These are phyloP conservation scores for Millerozyma miso DNA, from an alignment of 805 yeast genomes.

Conservation along the genomic window DNA sequence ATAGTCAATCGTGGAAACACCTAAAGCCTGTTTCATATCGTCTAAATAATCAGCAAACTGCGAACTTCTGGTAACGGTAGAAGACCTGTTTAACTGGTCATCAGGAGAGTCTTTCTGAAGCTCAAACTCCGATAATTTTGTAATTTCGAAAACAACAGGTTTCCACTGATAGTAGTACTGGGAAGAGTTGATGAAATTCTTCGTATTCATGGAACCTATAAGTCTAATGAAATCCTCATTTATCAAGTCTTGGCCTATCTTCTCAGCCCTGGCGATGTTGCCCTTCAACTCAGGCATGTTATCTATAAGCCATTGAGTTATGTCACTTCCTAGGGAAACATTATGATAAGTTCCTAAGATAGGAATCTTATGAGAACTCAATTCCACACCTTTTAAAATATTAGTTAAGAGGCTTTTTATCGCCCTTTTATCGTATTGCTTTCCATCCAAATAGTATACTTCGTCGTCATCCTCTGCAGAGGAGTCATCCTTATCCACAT, in stretches of 20 bases:
- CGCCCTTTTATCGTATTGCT: slow-evolving; percentile 22
- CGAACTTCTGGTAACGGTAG: slow-evolving; percentile 1
- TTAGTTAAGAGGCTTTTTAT: slow-evolving; percentile 34
- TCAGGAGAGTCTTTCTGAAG: not conserved
- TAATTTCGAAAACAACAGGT: slow-evolving; percentile 55
- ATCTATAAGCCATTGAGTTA: slow-evolving; percentile 55
- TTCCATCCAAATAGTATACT: slow-evolving; percentile 30
- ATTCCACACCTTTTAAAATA: slow-evolving; percentile 41
- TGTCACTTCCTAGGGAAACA: slow-evolving; percentile 57
- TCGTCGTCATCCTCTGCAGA: slow-evolving; percentile 16
- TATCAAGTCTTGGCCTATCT: slow-evolving; percentile 69
- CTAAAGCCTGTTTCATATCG: slow-evolving; percentile 43
- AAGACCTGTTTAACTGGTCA: slow-evolving; percentile 1
- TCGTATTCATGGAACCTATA: slow-evolving; percentile 56
- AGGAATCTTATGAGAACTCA: slow-evolving; percentile 54
- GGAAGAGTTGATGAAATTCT: slow-evolving; percentile 66
- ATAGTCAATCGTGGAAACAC: slow-evolving; percentile 38
- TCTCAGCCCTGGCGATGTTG: slow-evolving; percentile 58
- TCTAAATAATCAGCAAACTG: slow-evolving; percentile 32
- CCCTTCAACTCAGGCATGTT: slow-evolving; percentile 40
- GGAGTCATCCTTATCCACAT: slow-evolving; percentile 14
- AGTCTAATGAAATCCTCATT: slow-evolving; percentile 56
- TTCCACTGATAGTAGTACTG: slow-evolving; percentile 81
- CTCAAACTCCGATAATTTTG: slow-evolving; percentile 16
- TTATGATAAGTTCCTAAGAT: slow-evolving; percentile 65